Evolutionary conservation across 345 rosid genomes (phyloP).

Genomic region (Camelina laxa): DNA sequence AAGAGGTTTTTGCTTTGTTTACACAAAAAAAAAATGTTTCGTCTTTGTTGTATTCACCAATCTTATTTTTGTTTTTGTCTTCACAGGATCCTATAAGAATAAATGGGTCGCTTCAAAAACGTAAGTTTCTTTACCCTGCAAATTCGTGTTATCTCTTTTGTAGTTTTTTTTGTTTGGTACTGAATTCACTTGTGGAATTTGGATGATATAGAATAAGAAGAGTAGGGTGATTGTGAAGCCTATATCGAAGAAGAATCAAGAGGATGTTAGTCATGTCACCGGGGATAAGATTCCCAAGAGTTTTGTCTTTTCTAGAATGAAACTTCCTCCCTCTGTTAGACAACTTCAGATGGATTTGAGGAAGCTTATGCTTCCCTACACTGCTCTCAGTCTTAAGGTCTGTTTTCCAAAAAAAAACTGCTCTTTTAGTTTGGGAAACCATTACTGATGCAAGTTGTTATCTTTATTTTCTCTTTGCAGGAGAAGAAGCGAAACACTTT

Average conservation of each 20-base stretch:
- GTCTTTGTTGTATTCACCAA: constrained; percentile 16
- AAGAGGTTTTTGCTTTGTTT: constrained; percentile 12
- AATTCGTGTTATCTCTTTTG: background rate
- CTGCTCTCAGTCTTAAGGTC: constrained; percentile 59
- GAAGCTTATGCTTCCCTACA: constrained; percentile 91
- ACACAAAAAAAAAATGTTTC: background rate
- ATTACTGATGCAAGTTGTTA: constrained; percentile 6
- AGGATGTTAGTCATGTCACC: constrained; percentile 71
- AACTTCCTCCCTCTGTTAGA: constrained; percentile 73
- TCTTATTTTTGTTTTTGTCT: background rate
- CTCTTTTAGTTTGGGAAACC: background rate
- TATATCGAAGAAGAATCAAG: constrained; percentile 55
- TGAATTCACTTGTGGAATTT: too few species aligned
- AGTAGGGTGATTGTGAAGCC: constrained; percentile 69
- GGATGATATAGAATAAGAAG: constrained; percentile 51
- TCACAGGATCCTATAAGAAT: too few species aligned
- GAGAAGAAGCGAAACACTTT: constrained; percentile 89
- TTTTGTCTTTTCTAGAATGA: constrained; percentile 88
- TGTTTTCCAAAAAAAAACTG: background rate
- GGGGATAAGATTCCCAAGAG: constrained; percentile 92
- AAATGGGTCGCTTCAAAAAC: constrained; percentile 56
- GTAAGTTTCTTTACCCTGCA: constrained; percentile 38
- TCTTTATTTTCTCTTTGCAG: constrained; percentile 47
- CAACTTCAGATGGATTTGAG: constrained; percentile 91
- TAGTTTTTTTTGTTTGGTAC: too few species aligned